A percentile compares a stretch with the other conserved stretches of the same genome.
Conservation (phyloP, 169 alveolate genomes). For the Eimeria praecox region DNA sequence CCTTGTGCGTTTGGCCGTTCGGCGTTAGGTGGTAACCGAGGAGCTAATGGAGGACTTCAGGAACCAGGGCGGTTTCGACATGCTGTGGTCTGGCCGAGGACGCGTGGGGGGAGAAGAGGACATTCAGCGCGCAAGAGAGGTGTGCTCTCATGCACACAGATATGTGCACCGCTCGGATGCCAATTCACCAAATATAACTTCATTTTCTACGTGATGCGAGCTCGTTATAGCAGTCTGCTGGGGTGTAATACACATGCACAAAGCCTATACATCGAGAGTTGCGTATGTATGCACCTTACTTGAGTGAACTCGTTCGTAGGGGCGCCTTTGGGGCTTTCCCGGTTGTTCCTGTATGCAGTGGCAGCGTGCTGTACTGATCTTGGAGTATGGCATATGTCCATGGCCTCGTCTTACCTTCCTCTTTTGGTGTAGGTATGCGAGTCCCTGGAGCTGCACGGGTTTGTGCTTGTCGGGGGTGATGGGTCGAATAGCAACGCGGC, state of each 20-base stretch:
- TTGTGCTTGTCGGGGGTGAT: conserved; percentile 99
- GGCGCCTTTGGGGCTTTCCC: background rate
- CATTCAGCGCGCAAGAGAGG: conserved; percentile 92
- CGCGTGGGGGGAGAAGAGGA: conserved; percentile 96
- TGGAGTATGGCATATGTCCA: background rate
- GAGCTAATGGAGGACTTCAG: conserved; percentile 97
- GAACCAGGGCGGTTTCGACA: conserved; percentile 99
- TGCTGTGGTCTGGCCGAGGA: conserved; percentile 99
- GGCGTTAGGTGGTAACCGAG: conserved; percentile 87
- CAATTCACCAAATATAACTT: background rate
- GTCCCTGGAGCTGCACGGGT: conserved; percentile 97
- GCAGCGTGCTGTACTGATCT: too few species aligned
- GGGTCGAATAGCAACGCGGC: conserved; percentile 99
- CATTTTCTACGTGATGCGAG: background rate
- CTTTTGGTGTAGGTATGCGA: conserved; percentile 84
- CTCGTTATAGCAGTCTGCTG: background rate
- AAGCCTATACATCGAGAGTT: too few species aligned
- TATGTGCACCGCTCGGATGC: background rate
- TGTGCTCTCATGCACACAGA: conserved; percentile 49
- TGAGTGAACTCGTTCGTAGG: background rate
- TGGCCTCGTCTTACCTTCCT: background rate
- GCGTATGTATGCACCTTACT: background rate
- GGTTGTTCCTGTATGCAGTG: background rate
- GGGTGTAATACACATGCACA: background rate
- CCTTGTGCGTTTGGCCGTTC: background rate